Conservation (phyloP, 257 asterid genomes). For the Solanum rostratum region DNA sequence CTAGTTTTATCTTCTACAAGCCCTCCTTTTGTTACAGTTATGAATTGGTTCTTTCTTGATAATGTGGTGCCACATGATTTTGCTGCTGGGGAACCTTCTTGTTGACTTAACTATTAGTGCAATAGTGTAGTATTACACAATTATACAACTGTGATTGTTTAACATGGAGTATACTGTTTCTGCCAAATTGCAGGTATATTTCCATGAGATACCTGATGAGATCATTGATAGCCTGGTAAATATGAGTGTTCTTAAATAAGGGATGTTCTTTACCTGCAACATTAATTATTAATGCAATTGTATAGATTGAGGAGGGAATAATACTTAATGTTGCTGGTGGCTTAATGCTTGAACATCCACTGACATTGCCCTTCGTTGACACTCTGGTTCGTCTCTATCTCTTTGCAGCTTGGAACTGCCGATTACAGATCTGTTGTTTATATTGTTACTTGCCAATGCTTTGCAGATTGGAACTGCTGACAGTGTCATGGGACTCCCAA, state of each 20-base stretch:
- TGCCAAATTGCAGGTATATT: constrained; percentile 48
- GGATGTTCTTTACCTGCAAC: constrained; percentile 7
- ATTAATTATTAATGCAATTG: not conserved
- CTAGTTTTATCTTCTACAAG: not conserved
- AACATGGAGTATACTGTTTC: not conserved
- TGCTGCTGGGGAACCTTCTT: not conserved
- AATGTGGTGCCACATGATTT: not conserved
- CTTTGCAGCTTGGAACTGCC: not conserved
- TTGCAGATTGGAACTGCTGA: constrained; percentile 68
- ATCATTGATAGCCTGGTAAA: constrained; percentile 65
- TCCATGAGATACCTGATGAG: constrained; percentile 76
- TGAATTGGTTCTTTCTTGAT: not conserved
- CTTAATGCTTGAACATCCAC: constrained; percentile 89
- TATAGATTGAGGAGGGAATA: constrained; percentile 71
- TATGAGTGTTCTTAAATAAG: not conserved
- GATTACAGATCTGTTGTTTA: not conserved
- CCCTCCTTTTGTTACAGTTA: not conserved
- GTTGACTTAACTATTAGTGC: not conserved
- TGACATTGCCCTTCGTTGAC: constrained; percentile 66
- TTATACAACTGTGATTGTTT: not conserved
- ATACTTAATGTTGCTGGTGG: constrained; percentile 80
- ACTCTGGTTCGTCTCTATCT: constrained; percentile 46
- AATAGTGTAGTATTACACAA: not conserved
- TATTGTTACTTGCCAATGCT: not conserved
- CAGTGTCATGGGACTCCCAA: constrained; percentile 83